A percentile compares a stretch with the other conserved stretches of the same genome.
Evolutionary conservation across 208 protist species (phyloP).

Genomic region (Acanthamoeba sp.): DNA sequence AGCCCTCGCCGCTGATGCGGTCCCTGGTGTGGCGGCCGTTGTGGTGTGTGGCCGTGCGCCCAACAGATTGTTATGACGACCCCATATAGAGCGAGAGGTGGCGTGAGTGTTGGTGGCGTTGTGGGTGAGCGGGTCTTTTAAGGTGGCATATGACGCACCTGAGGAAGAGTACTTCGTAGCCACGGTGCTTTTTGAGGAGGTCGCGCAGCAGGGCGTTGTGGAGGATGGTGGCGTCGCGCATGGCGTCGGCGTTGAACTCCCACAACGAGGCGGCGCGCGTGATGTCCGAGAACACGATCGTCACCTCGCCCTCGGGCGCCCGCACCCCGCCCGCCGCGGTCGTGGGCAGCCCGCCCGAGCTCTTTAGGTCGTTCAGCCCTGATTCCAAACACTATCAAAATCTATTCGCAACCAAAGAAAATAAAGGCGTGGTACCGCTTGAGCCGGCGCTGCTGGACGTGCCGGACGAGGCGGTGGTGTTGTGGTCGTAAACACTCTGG

Average conservation of each 20-base stretch:
- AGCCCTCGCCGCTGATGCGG: constrained; percentile 41
- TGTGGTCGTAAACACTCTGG: not conserved
- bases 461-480: not conserved
- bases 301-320: constrained; percentile 3
- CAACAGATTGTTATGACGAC: not conserved
- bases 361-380: not conserved
- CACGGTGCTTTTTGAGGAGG: constrained; percentile 13
- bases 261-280: not conserved
- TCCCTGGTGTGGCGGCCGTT: too few species aligned
- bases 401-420: too few species aligned
- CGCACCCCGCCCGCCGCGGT: not conserved
- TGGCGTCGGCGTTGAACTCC: constrained; percentile 3
- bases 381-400: not conserved
- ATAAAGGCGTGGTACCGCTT: not conserved
- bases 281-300: constrained; percentile 41
- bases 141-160: not conserved
- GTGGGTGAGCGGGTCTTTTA: not conserved
- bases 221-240: constrained; percentile 44
- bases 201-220: not conserved
- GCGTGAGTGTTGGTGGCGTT: not conserved
- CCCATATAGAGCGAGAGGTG: too few species aligned
- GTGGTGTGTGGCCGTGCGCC: too few species aligned
- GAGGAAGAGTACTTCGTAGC: constrained; percentile 43
- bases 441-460: not conserved
- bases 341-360: not conserved